Base-by-base conservation (phyloP, 2,329 filamentous ascomycete species). In the Venturia carpophila region DNA sequence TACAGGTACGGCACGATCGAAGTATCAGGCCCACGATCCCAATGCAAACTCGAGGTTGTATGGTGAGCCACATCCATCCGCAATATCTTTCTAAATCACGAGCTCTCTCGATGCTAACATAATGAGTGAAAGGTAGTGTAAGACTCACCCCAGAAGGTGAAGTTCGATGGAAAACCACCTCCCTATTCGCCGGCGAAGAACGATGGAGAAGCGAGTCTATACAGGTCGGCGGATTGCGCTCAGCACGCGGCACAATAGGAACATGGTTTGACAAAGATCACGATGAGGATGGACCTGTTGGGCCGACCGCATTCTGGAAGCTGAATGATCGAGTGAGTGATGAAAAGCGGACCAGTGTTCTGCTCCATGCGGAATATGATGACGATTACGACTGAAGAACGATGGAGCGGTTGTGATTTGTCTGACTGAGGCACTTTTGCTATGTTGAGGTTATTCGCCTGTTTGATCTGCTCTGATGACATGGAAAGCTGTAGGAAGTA, bases 241-340 rank as follows among this genome's bases (percentile, higher is more conserved):
- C 86, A 6, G 84, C 82, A 7, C 80, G 88, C 9, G 89, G 89
- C 0, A 84, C 91, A 0, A 71, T 91, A 1, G 89, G 90, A 0
- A 87, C 85, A 63, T 93, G 90, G 90, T 92, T 91, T 70, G 88
- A 91, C 70, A 87, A 86, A 69, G 84, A 91, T 72, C 87, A 84
- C 69, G 86, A 89, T 67, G 73, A 78, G 0, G 83, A 87, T 69
- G 89, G 89, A 0, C 89, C 89, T 0, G 87, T 83, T 1, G 89
- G 89, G 0, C 89, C 89, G 1, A 90, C 87, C 1, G 87, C 86
- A 0, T 91, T 90, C 70, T 93, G 89, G 89, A 92, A 92, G 75
- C 78, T 87, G 13, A 83, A 79, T 55, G 85, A 89, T 68, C 74
- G 76, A 34, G 45, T 61, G 5, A 39, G 37, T n/a, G 52, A 45